Evolutionary conservation across 2,329 filamentous ascomycete species (phyloP), one percentile per base, ranked within the genome.

Genomic region (Fusarium sp.): DNA sequence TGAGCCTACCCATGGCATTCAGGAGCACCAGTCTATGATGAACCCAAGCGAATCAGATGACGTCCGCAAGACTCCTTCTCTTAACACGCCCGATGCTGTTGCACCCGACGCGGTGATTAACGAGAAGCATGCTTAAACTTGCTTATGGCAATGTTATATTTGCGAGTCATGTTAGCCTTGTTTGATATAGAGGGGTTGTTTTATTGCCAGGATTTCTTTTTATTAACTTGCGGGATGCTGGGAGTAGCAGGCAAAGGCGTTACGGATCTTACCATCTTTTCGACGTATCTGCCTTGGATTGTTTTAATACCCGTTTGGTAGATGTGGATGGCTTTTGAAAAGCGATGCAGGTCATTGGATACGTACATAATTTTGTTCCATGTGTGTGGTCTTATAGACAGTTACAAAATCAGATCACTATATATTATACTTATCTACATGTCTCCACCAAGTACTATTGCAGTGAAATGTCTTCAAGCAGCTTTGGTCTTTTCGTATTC

Each of bases 1-100:
- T 60, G 81, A 81, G 76, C 92, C 93, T 22, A 90, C 93, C 79
- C 92, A 95, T 81, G 93, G 92, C 69, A 93, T 94, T 75, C 86
- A 87, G 68, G 89, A 92, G 80, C 93, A 95, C 81, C 83, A 84
- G 65, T 78, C 79, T 70, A 82, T 85, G 81, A 80, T 81, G 57
- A 78, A 77, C 69, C 74, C 81, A 35, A 79, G 78, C 47, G 42
- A 79, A 56, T 80, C 79, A 18, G 79, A 77, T 18, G 78, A 75
- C 18, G 66, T 59, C 32, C 76, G 69, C 50, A 79, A 79, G 56
- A 76, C 76, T 35, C 61, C 72, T 36, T 77, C 77, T 44, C 61
- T 75, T 26, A 72, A 72, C 18, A 63, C 45, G 35, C 67, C 67
- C 8, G 67, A 77, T 22, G 55, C 42, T 35, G 42, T 18, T 22